Evolutionary conservation across 306 rosid genomes (phyloP).

Genomic region (Senna siamea): DNA sequence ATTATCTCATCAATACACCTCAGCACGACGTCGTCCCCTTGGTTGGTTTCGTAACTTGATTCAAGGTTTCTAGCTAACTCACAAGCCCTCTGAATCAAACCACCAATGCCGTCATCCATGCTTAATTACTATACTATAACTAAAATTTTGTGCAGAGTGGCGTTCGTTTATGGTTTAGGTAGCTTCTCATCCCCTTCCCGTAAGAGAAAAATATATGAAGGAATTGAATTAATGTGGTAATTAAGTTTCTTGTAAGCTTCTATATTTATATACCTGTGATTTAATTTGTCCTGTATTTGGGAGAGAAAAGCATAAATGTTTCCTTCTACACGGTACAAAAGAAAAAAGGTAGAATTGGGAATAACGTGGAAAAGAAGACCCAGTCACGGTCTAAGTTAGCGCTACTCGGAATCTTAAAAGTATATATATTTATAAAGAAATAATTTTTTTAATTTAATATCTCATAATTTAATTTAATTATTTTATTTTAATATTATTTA

Average conservation of each 20-base stretch:
- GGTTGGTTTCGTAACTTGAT: background rate
- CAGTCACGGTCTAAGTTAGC: conserved; percentile 57
- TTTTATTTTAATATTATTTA: too few relatives aligned
- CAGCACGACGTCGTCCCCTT: background rate
- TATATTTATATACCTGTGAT: conserved; percentile 11
- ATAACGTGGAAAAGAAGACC: conserved; percentile 48
- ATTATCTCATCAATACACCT: conserved; percentile 50
- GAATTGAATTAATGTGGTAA: background rate
- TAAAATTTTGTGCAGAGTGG: too few relatives aligned
- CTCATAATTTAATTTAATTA: too few relatives aligned
- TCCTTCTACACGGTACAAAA: conserved; percentile 47
- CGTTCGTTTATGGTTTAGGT: too few relatives aligned
- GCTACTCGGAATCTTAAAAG: conserved; percentile 41
- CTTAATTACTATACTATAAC: too few relatives aligned
- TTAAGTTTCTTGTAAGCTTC: conserved; percentile 27
- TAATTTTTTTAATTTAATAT: too few relatives aligned
- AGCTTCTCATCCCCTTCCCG: too few relatives aligned
- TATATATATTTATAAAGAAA: background rate
- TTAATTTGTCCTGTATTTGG: background rate
- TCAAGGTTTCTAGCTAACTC: conserved; percentile 50
- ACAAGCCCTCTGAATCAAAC: conserved; percentile 51
- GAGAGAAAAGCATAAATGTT: conserved; percentile 12
- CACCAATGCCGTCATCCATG: conserved; percentile 50
- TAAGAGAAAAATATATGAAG: too few relatives aligned
- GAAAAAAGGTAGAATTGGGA: background rate